Base-by-base conservation (phyloP, 495 filamentous ascomycete species). In the Aspergillus cavernicola region DNA sequence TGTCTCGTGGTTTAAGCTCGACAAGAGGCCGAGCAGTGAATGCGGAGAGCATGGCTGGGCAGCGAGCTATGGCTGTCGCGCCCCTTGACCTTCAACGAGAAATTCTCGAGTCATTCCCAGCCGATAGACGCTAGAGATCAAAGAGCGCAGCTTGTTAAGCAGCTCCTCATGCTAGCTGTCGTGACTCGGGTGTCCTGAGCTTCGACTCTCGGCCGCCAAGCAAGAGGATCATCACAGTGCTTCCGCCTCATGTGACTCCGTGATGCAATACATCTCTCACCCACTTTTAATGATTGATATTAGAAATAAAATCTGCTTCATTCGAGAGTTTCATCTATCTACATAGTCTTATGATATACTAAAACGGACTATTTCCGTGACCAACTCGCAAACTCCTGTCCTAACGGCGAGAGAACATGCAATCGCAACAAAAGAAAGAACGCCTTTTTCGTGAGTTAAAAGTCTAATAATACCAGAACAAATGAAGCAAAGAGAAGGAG, bases 11-110 rank as follows among this genome's bases (percentile, higher is more conserved):
- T 73, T 87, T 92, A 55, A 99, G 86, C 85, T 99, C 93, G 77
- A 97, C 86, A 63, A 97, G 88, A 56, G 95, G 88, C 65, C 88
- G 88, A 79, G 93, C 90, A 58, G 85, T 92, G 74, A 99, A 98
- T 69, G 95, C 92, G 74, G 93, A 95, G 71, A 97, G 85, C 93
- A 98, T 98, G 74, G 77, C 48, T 64, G 55, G 37, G 60, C 46
- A 46, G 43, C 54, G 45, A 59, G 55, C 54, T 60, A 46, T 28
- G 26, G 37, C 45, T 23, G 48, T 57, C 58, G 59, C 51, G 54
- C 48, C 49, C 52, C 53, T 61, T 61, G 49, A 53, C 45, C 56
- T 42, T 50, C 49, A 23, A 26, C 32, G 45, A 31, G 12, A 24
- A 23, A 26, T 22, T 35, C 39, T 39, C 28, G 45, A 51, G 52